Percentiles rank a stretch among this genome's conserved stretches.
These are phyloP conservation scores for Chloranthus sessilifolius DNA, from an alignment of 164 flowering plant species.

Conservation along the genomic window DNA sequence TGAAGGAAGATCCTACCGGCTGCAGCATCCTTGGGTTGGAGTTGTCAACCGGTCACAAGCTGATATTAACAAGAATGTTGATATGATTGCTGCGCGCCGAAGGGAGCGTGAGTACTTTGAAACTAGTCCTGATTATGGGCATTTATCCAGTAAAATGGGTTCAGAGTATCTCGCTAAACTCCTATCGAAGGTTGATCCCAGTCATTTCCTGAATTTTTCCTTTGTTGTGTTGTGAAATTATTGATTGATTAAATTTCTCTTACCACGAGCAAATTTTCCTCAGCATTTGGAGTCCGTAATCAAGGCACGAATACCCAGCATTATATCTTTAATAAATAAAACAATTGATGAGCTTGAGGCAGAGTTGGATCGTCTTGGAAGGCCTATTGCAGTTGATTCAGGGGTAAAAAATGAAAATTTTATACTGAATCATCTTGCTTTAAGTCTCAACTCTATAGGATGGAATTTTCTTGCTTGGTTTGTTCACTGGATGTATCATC, in stretches of 20 bases:
- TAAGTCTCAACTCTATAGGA: background rate
- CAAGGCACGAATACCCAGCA: constrained; percentile 84
- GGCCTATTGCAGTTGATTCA: constrained; percentile 86
- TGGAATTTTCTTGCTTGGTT: background rate
- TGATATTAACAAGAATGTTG: constrained; percentile 82
- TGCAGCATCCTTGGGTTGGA: constrained; percentile 95
- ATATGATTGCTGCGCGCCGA: constrained; percentile 76
- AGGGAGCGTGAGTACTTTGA: constrained; percentile 77
- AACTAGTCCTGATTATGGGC: constrained; percentile 79
- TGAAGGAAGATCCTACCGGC: constrained; percentile 79
- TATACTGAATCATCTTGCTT: background rate
- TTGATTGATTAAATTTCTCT: constrained; percentile 6
- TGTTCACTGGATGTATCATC: constrained; percentile 7
- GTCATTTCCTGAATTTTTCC: constrained; percentile 4
- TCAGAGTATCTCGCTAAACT: constrained; percentile 93
- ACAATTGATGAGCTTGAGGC: constrained; percentile 88
- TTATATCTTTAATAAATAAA: constrained; percentile 83
- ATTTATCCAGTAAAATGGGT: constrained; percentile 78
- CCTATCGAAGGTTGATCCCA: constrained; percentile 58
- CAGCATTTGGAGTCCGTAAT: constrained; percentile 93
- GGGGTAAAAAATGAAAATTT: constrained; percentile 51
- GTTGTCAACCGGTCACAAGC: constrained; percentile 92
- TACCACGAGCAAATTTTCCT: constrained; percentile 6
- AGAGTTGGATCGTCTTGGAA: constrained; percentile 88
- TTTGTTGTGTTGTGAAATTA: background rate